Conservation (phyloP, 2,329 filamentous ascomycete genomes). For the Macrophomina pseudophaseolina region DNA sequence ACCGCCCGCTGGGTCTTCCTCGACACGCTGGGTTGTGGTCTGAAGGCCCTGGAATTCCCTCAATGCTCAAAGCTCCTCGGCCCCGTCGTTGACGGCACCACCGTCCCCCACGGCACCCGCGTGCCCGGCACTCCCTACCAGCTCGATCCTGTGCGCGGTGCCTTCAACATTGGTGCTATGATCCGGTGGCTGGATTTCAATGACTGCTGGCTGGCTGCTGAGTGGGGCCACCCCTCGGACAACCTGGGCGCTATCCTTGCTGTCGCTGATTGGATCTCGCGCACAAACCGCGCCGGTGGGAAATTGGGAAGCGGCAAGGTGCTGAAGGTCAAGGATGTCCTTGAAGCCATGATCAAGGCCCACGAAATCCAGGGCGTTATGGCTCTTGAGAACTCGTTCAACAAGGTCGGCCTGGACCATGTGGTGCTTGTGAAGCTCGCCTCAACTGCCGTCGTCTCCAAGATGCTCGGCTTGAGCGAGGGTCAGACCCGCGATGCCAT, state of each 20-base stretch:
- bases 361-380: slow-evolving; percentile 98
- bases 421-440: slow-evolving; percentile 98
- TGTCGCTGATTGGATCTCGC: slow-evolving; percentile 95
- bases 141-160: slow-evolving; percentile 92
- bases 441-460: slow-evolving; percentile 89
- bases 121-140: slow-evolving; percentile 92
- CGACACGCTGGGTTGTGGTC: slow-evolving; percentile 94
- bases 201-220: slow-evolving; percentile 98
- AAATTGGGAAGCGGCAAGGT: slow-evolving; percentile 74
- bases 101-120: slow-evolving; percentile 88
- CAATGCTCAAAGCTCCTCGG: slow-evolving; percentile 95
- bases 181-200: slow-evolving; percentile 99
- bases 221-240: slow-evolving; percentile 99
- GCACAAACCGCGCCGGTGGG: slow-evolving; percentile 87
- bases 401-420: slow-evolving; percentile 97
- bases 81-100: slow-evolving; percentile 85
- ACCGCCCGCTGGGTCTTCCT: slow-evolving; percentile 96
- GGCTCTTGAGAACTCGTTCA: slow-evolving; percentile 96
- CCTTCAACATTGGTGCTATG: slow-evolving; percentile 99
- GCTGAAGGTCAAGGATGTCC: slow-evolving; percentile 85
- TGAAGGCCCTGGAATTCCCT: slow-evolving; percentile 93
- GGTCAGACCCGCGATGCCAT: slow-evolving; percentile 93
- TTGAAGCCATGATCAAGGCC: slow-evolving; percentile 98
- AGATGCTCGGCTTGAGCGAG: slow-evolving; percentile 90
- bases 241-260: slow-evolving; percentile 97